Evolutionary conservation across 1,284 basidiomycete genomes (phyloP).

Genomic region (Gymnopus androsaceus): DNA sequence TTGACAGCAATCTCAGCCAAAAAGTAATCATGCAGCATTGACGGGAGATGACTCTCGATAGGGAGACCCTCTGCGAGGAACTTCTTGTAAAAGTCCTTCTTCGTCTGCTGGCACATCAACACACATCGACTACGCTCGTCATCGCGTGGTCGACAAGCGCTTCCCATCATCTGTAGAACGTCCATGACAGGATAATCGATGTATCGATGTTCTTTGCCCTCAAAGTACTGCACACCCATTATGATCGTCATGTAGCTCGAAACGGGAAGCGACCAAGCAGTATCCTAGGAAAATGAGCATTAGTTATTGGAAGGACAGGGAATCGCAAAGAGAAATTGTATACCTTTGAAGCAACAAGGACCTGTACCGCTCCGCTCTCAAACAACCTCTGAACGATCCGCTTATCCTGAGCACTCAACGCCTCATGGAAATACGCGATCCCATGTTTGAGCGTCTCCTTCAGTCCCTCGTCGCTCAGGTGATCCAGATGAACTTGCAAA

Average conservation of each 20-base stretch:
- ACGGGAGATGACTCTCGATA: constrained; percentile 91
- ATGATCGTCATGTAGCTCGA: constrained; percentile 97
- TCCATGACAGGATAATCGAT: constrained; percentile 98
- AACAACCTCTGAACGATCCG: constrained; percentile 93
- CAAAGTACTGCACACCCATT: constrained; percentile 96
- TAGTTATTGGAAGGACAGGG: neutral
- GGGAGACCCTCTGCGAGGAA: constrained; percentile 97
- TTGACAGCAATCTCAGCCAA: constrained; percentile 97
- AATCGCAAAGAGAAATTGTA: constrained; percentile 18
- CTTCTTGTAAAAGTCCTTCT: constrained; percentile 99
- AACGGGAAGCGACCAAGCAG: constrained; percentile 93
- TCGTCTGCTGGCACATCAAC: constrained; percentile 94
- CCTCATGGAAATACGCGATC: constrained; percentile 96
- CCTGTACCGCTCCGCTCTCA: constrained; percentile 92
- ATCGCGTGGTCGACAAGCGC: constrained; percentile 85
- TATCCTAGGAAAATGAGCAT: constrained; percentile 58
- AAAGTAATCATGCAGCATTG: constrained; percentile 94
- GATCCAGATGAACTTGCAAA: constrained; percentile 87
- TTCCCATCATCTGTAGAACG: constrained; percentile 98
- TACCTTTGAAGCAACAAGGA: constrained; percentile 91
- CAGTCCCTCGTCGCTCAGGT: constrained; percentile 78
- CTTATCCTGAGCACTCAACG: constrained; percentile 89
- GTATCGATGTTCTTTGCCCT: constrained; percentile 96
- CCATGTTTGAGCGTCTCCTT: constrained; percentile 87
- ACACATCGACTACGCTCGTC: constrained; percentile 91